Evolutionary conservation across 176 grass and related monocot genomes (phyloP).

Genomic region (Avena atlantica): DNA sequence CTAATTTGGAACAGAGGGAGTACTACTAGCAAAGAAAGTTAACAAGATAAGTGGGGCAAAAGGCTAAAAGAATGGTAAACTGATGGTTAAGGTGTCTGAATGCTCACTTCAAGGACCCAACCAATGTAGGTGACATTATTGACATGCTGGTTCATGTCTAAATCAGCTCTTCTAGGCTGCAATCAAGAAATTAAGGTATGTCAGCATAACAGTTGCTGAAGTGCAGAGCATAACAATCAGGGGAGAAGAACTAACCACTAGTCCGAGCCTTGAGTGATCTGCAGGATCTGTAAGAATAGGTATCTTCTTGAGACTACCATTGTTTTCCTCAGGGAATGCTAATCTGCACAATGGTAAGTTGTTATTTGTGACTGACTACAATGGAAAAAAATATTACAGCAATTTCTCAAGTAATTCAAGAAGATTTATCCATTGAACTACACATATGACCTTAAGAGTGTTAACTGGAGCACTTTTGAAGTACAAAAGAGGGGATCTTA

Average conservation of each 20-base stretch:
- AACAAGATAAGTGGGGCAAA: background rate
- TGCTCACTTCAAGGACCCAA: slow-evolving; percentile 95
- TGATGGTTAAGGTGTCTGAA: background rate
- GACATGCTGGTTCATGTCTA: slow-evolving; percentile 99
- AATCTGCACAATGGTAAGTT: slow-evolving; percentile 52
- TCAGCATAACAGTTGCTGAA: slow-evolving; percentile 26
- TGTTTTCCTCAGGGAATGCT: slow-evolving; percentile 95
- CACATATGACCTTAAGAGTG: background rate
- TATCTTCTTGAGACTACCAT: slow-evolving; percentile 96
- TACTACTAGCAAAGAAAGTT: background rate
- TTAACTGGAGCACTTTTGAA: background rate
- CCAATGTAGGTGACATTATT: slow-evolving; percentile 99
- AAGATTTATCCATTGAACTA: slow-evolving; percentile 17
- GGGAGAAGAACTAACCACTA: slow-evolving; percentile 71
- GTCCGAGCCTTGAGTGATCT: slow-evolving; percentile 77
- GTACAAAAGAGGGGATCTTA: background rate
- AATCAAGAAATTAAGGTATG: slow-evolving; percentile 35
- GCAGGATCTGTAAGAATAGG: slow-evolving; percentile 81
- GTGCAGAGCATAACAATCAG: slow-evolving; percentile 32
- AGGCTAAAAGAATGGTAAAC: slow-evolving; percentile 17
- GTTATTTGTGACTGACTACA: slow-evolving; percentile 16
- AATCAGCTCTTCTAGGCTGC: slow-evolving; percentile 96
- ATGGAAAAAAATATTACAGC: background rate
- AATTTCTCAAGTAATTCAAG: slow-evolving; percentile 25
- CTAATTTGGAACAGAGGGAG: background rate